Base-by-base conservation (phyloP, 2,329 filamentous ascomycete genomes). In the Stemphylium beticola region DNA sequence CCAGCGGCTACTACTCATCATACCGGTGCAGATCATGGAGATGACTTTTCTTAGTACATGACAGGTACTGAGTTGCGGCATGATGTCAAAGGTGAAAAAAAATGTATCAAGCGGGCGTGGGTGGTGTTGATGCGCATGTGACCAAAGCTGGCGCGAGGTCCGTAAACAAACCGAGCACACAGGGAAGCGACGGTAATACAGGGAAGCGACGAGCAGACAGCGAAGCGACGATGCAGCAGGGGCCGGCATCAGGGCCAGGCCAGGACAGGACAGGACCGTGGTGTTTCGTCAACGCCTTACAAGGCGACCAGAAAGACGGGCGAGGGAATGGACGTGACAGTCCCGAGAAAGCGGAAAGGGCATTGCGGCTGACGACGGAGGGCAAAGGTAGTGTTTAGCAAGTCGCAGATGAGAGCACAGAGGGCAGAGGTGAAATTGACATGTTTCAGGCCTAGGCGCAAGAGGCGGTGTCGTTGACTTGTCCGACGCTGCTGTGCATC, bases 51-150 rank as follows among this genome's bases (percentile, higher is more conserved):
- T 29, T 29, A 11, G 9, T 29, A 29, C 10, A 9, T 11, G 26
- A 29, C 26, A 29, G 26, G 26, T 29, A 29, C 26, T 29, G 10
- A 29, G 26, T 14, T 34, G 32, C 20, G 24, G 14, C 37, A 49
- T 54, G 51, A 54, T 54, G 51, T 54, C 51, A 54, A 49, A 17
- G 26, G n/a, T 26, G 33, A 33, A 37, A 44, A 34, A 40, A 50
- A 46, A 34, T 11, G 26, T 29, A 29, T 29, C 26, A 9, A 29
- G 26, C 26, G 5, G 10, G 12, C 15, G 15, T 29, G 26, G n/a
- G 20, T 20, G 20, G 51, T 50, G 51, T 36, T 54, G 51, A 54
- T 54, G 46, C 40, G 40, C 31, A 33, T 47, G 51, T 43, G 51
- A 44, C 45, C 51, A 54, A 38, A 49, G 51, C 51, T 42, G 51